Evolutionary conservation across 2,329 filamentous ascomycete genomes (phyloP).

Genomic region (Phialophora macrospora): DNA sequence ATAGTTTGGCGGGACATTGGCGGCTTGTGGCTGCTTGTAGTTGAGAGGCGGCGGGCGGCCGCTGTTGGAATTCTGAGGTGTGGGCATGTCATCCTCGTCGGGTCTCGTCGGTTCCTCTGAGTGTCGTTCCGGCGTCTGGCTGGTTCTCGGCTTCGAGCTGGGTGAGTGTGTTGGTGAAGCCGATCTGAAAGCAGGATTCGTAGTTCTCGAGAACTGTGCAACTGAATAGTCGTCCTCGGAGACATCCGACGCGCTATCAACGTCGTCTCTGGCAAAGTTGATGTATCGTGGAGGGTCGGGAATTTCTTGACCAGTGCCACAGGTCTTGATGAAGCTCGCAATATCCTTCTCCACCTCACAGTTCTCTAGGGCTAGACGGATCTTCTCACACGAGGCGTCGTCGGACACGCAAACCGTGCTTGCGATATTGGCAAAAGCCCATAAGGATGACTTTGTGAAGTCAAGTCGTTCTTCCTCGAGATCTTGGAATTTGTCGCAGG

Average conservation of each 20-base stretch:
- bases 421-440: slow-evolving; percentile 96
- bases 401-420: slow-evolving; percentile 98
- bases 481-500: slow-evolving; percentile 97
- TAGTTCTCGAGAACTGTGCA: slow-evolving; percentile 91
- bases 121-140: slow-evolving; percentile 26
- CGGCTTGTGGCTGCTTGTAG: slow-evolving; percentile 33
- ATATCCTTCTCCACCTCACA: slow-evolving; percentile 99
- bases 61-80: slow-evolving; percentile 36
- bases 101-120: slow-evolving; percentile 33
- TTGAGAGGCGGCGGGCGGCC: slow-evolving; percentile 38
- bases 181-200: slow-evolving; percentile 94
- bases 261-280: slow-evolving; percentile 94
- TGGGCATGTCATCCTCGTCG: slow-evolving; percentile 31
- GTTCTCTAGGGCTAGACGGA: slow-evolving; percentile 87
- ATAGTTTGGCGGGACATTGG: slow-evolving; percentile 51
- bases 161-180: slow-evolving; percentile 93
- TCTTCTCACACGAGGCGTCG: slow-evolving; percentile 94
- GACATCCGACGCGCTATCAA: slow-evolving; percentile 77
- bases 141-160: slow-evolving; percentile 57
- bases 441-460: slow-evolving; percentile 96
- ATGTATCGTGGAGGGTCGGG: slow-evolving; percentile 97
- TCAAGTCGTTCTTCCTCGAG: slow-evolving; percentile 96
- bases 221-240: slow-evolving; percentile 97
- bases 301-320: slow-evolving; percentile 93
- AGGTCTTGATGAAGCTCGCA: slow-evolving; percentile 80